Percentiles rank a stretch among this genome's conserved stretches.
These are phyloP conservation scores for Aegilops bicornis DNA, from an alignment of 176 grass and related monocot species.

Conservation along the genomic window DNA sequence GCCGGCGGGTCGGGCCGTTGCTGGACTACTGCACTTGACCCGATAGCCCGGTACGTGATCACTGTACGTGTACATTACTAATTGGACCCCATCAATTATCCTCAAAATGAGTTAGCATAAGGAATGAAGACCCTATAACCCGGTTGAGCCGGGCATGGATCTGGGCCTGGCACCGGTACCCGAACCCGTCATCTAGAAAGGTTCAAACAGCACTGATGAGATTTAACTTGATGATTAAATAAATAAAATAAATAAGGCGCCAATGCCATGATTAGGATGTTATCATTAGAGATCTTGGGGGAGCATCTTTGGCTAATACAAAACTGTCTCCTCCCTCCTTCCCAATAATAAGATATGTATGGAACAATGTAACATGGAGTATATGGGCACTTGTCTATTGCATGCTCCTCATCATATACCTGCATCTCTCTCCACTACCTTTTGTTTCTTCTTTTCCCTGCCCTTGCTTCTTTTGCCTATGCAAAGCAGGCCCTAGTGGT, in stretches of 20 bases:
- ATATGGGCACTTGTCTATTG: conserved; percentile 21
- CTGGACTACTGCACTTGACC: too few relatives aligned
- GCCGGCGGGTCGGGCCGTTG: not conserved
- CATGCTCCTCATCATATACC: conserved; percentile 22
- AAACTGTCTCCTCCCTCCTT: not conserved
- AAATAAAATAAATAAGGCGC: not conserved
- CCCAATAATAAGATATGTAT: conserved; percentile 36
- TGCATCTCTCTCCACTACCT: conserved; percentile 31
- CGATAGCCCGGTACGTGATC: too few relatives aligned
- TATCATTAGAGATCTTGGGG: conserved; percentile 46
- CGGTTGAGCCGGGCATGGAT: not conserved
- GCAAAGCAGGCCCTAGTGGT: conserved; percentile 13
- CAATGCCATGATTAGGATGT: conserved; percentile 55
- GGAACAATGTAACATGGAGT: conserved; percentile 60
- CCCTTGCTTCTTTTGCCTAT: conserved; percentile 42
- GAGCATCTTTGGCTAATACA: conserved; percentile 49
- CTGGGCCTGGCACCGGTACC: not conserved
- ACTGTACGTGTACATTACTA: too few relatives aligned
- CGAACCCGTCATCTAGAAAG: not conserved
- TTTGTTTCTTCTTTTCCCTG: conserved; percentile 35
- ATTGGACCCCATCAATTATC: not conserved
- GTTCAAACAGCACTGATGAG: not conserved
- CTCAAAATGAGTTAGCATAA: not conserved
- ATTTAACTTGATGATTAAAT: not conserved
- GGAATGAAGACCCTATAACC: not conserved